These are phyloP conservation scores for Alectoria sarmentosa DNA, from an alignment of 495 filamentous ascomycete genomes.

Conservation along the genomic window DNA sequence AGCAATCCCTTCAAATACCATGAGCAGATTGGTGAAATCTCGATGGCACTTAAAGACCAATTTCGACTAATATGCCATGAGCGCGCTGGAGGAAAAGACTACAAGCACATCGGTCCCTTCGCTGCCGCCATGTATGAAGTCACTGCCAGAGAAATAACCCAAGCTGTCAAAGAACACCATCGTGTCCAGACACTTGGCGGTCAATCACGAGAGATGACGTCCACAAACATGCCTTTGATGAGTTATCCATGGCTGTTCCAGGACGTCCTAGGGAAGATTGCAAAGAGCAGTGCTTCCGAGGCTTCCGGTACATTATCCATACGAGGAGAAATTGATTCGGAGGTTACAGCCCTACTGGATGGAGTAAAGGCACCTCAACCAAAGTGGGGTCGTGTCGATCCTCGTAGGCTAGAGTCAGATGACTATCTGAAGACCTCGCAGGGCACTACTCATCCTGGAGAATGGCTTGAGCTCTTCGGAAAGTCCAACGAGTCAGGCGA, in stretches of 20 bases:
- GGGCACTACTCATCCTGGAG: conserved; percentile 34
- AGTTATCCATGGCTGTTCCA: conserved; percentile 92
- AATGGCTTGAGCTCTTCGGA: conserved; percentile 33
- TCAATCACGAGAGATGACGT: conserved; percentile 33
- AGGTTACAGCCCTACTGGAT: neutral
- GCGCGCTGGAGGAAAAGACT: conserved; percentile 54
- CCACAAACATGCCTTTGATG: conserved; percentile 65
- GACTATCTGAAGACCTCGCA: conserved; percentile 30
- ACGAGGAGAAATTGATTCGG: neutral
- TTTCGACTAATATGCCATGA: conserved; percentile 59
- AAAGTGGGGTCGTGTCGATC: conserved; percentile 4
- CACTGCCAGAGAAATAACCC: conserved; percentile 61
- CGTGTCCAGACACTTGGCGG: conserved; percentile 32
- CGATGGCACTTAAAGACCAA: conserved; percentile 52
- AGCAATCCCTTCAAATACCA: conserved; percentile 76
- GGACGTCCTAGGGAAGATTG: conserved; percentile 65
- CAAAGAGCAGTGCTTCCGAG: conserved; percentile 31
- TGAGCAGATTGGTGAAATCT: conserved; percentile 67
- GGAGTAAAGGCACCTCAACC: neutral
- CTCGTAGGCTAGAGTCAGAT: conserved; percentile 7
- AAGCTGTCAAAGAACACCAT: conserved; percentile 43
- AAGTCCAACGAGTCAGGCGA: neutral
- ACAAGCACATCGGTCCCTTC: conserved; percentile 56
- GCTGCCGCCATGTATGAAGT: conserved; percentile 82
- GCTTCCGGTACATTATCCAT: neutral